Base-by-base conservation (phyloP, 352 stramenopile genomes). In the Phytopythium chamaehyphon region DNA sequence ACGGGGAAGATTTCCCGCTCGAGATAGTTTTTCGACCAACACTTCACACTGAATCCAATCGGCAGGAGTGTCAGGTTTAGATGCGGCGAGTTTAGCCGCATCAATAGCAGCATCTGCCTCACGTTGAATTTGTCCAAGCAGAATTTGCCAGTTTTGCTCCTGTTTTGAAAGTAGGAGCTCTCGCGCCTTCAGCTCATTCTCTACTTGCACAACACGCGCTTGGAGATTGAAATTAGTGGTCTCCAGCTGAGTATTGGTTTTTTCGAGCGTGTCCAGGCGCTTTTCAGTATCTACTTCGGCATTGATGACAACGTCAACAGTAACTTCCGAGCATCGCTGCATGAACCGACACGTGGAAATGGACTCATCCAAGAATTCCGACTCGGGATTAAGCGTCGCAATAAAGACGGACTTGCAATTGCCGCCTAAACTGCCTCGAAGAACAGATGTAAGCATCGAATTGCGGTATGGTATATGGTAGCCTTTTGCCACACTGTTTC, bases 401-500 rank as follows among this genome's bases (percentile, higher is more conserved):
- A 99, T 94, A 77, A 99, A 98, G 0, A 97, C 83, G 4, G 96
- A 98, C 62, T 98, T 98, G 77, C 94, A 98, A 69, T 99, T 98
- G 31, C 95, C 96, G 8, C 96, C 96, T 7, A 99, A 71, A 50
- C 71, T 96, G 33, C 97, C 96, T 18, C 95, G 77, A 19, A 98
- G 63, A 2, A 98, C 92, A 2, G 89, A 97, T 40, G 96, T 98
- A 69, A 98, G 94, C 90, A 98, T 98, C 31, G 86, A 97, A 63
- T 98, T 98, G 28, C 96, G 81, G 61, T 98, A 98, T 6, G 95
- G 95, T 40, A 98, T 79, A 59, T 98, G 95, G 40, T 78, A 83
- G 2, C 57, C 59, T 24, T 67, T 84, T 4, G 70, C 55, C 12
- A 83, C 60, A 18, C 57, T 43, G 37, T 78, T 83, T 14, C 64